Percentiles rank a stretch among this genome's conserved stretches.
phyloP scores from a whole-genome alignment of 2,329 filamentous ascomycete species.

The Stagonosporopsis cucurbitacearum region DNA sequence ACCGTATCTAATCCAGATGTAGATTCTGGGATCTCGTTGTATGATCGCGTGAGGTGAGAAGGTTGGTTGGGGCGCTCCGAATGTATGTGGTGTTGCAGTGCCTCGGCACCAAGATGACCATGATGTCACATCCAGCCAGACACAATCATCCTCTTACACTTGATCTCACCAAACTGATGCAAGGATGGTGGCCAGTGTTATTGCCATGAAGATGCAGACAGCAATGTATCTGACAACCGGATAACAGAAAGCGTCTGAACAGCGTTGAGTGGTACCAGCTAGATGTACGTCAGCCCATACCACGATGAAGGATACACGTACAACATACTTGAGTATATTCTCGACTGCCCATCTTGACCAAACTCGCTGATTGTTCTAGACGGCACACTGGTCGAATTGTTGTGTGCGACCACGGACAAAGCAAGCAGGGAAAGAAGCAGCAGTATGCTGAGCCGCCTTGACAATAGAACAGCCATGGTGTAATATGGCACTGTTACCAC shows the following conservation, averaged over 20 bases:
- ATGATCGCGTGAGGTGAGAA: not conserved
- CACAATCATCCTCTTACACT: not conserved
- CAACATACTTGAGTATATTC: not conserved
- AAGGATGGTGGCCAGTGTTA: constrained; percentile 1
- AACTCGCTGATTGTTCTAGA: too few relatives aligned
- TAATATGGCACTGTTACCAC: too few relatives aligned
- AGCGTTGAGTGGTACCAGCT: not conserved
- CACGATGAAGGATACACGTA: not conserved
- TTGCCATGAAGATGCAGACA: not conserved
- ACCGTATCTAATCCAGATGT: not conserved
- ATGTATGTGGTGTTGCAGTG: not conserved
- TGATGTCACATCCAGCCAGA: constrained; percentile 13
- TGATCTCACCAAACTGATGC: not conserved
- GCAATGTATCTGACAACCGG: constrained; percentile 2
- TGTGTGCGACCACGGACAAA: not conserved
- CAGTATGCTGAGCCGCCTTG: not conserved
- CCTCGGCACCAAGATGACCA: constrained; percentile 28
- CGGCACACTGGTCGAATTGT: not conserved
- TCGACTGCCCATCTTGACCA: not conserved
- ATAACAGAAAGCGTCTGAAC: constrained; percentile 3
- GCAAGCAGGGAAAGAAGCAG: not conserved
- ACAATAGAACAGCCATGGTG: not conserved
- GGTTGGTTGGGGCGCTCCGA: not conserved
- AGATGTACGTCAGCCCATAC: not conserved
- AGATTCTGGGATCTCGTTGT: not conserved